phyloP scores from a whole-genome alignment of 1,284 basidiomycete species.

The Blastosporella zonata region DNA sequence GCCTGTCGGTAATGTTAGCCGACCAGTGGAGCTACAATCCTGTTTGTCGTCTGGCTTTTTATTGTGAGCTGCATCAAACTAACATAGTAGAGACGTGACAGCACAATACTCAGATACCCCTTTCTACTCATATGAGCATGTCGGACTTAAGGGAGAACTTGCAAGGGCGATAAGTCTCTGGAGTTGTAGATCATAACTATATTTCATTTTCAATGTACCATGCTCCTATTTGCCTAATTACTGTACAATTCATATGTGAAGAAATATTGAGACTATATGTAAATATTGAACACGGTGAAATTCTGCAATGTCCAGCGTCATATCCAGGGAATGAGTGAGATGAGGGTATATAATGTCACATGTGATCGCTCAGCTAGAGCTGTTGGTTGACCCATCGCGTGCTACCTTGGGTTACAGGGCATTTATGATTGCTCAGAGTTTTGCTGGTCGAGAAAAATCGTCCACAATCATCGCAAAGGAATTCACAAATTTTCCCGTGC shows the following conservation, averaged over 20 bases:
- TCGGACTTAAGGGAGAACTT: too few species aligned
- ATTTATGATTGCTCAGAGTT: constrained; percentile 49
- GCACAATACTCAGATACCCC: not conserved
- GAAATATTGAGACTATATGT: not conserved
- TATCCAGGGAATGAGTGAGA: not conserved
- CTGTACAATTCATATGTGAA: not conserved
- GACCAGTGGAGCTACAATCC: not conserved
- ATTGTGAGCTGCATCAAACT: not conserved
- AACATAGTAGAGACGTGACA: too few species aligned
- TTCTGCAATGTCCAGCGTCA: not conserved
- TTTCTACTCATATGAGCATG: too few species aligned
- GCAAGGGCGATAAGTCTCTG: too few species aligned
- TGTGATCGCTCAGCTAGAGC: not conserved
- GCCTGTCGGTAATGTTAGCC: not conserved
- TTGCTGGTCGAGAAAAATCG: constrained; percentile 48
- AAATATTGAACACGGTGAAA: not conserved
- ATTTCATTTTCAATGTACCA: not conserved
- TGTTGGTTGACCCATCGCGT: constrained; percentile 42
- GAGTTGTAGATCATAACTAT: not conserved
- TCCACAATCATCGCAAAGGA: constrained; percentile 43
- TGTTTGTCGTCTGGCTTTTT: not conserved
- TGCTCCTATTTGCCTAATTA: not conserved
- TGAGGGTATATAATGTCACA: not conserved
- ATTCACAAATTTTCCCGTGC: constrained; percentile 49
- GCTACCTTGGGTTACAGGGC: constrained; percentile 41